Evolutionary conservation across 2,329 filamentous ascomycete species (phyloP), one percentile per base, ranked within the genome.

Genomic region (Venturia asperata): DNA sequence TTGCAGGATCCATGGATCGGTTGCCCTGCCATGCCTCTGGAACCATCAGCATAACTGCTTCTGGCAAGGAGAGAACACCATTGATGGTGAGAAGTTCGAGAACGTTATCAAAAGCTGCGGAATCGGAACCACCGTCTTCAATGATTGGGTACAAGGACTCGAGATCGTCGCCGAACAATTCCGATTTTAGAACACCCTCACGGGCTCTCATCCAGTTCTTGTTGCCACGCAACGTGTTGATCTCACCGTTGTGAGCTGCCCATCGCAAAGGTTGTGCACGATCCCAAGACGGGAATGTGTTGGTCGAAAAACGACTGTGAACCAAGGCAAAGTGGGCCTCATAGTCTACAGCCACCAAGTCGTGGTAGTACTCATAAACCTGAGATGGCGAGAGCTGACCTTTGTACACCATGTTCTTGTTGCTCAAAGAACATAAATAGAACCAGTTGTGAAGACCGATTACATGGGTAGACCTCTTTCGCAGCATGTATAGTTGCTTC

Each of bases 191-290:
- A 69, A 96, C 87, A 77, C 93, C 93, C 80, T 97, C 93, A 74
- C 93, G 88, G 68, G 93, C 93, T 71, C 92, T 89, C 93, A 97
- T 97, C 93, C 93, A 97, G 80, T 97, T 97, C 84, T 97, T 97
- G 82, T 97, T 97, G 67, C 93, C 93, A 75, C 93, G 89, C 68
- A 97, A 81, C 1, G 93, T 97, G 78, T 97, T 97, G 75, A 97
- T 97, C 80, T 97, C 93, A 82, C 93, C 93, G 77, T 97, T 97
- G 82, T 97, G 93, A 72, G 93, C 93, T 69, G 92, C 92, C 93
- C 93, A 97, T 78, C 93, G 87, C 69, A 97, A 81, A 68, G 93
- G 93, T 80, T 97, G 93, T 67, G 93, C 94, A 80, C 93, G 90
- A 78, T 97, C 94, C 93, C 93, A 97, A 1, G 92, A 96, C 24